These are phyloP conservation scores for Oryza meyeriana DNA, from an alignment of 176 grass and related monocot genomes.

Conservation along the genomic window DNA sequence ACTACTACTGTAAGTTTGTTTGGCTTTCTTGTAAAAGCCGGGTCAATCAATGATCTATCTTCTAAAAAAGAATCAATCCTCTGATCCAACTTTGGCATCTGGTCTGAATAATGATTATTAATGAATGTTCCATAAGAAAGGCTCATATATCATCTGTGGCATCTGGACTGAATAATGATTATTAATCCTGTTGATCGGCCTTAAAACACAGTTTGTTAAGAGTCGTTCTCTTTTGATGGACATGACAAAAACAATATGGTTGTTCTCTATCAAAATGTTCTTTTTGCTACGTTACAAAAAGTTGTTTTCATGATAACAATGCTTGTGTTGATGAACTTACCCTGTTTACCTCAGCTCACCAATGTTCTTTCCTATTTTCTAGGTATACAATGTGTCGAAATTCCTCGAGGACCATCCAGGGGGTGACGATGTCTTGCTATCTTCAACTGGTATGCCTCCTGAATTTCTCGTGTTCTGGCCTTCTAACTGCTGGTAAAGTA, in stretches of 20 bases:
- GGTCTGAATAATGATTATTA: neutral
- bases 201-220: neutral
- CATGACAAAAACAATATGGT: neutral
- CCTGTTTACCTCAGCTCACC: neutral
- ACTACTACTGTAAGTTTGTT: too few species aligned
- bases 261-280: neutral
- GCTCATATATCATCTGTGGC: too few species aligned
- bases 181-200: neutral
- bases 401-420: conserved; percentile 90
- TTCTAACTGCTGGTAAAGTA: neutral
- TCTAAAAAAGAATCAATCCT: too few species aligned
- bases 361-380: neutral
- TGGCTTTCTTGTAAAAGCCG: too few species aligned
- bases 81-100: too few species aligned
- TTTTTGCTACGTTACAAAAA: too few species aligned
- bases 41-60: too few species aligned
- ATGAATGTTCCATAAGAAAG: neutral
- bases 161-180: too few species aligned
- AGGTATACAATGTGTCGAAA: conserved; percentile 81
- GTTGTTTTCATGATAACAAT: neutral
- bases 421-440: conserved; percentile 79
- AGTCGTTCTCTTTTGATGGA: neutral
- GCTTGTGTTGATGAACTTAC: neutral
- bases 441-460: conserved; percentile 64
- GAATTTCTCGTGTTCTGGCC: neutral